Percentiles rank a stretch among this genome's conserved stretches.
phyloP scores from a whole-genome alignment of 2,329 filamentous ascomycete species.

The Thermoascus crustaceus region DNA sequence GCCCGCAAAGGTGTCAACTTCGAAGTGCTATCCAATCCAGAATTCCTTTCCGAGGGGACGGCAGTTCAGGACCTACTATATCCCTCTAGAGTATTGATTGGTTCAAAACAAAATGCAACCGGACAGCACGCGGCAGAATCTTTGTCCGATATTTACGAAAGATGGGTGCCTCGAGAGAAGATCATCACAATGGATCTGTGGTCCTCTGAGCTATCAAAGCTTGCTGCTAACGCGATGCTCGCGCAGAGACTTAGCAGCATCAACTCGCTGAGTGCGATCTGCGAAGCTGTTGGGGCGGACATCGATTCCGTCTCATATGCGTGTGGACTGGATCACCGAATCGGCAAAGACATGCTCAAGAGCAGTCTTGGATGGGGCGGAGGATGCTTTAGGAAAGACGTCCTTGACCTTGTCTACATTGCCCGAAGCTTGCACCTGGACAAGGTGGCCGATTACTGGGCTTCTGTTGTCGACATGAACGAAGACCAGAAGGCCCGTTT shows the following conservation, averaged over 20 bases:
- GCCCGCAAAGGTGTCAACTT: too few species aligned
- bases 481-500: too few species aligned
- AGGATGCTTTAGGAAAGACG: conserved; percentile 75
- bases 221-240: conserved; percentile 71
- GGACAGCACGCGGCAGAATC: conserved; percentile 56
- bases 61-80: conserved; percentile 62
- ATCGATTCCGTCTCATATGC: conserved; percentile 63
- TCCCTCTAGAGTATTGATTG: conserved; percentile 69
- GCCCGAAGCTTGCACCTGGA: conserved; percentile 60
- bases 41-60: conserved; percentile 72
- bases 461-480: conserved; percentile 66
- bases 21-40: conserved; percentile 72
- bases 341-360: conserved; percentile 65
- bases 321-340: conserved; percentile 61
- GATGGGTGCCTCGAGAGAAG: conserved; percentile 59
- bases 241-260: conserved; percentile 75
- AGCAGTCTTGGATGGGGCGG: conserved; percentile 72
- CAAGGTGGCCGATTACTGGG: conserved; percentile 70
- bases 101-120: conserved; percentile 52
- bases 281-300: conserved; percentile 66
- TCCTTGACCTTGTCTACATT: conserved; percentile 64
- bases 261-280: conserved; percentile 73
- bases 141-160: conserved; percentile 58
- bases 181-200: conserved; percentile 68
- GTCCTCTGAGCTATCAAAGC: conserved; percentile 71